Evolutionary conservation across 805 yeast genomes (phyloP), one percentile per base, ranked within the genome.

Genomic region (Teunomyces pallodes): DNA sequence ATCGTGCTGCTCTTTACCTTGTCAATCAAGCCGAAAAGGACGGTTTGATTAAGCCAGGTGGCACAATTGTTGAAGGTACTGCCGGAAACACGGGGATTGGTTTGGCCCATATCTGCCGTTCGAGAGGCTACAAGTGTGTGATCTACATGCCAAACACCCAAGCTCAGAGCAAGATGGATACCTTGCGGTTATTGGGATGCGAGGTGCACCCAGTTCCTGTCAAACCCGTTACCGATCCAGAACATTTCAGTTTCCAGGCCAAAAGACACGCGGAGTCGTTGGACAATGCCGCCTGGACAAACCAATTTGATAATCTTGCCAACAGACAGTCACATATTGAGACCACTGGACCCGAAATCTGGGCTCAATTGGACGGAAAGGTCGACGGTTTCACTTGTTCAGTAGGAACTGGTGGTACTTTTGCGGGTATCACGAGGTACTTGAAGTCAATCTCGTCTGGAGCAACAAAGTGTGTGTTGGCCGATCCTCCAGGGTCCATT

Each of bases 81-180:
- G 97, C 97, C 3, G 97, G 97, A 29, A 90, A 90, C 69, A 90
- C 97, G n/a, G 97, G 96, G 13, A 90, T 90, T 56, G 96, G 96
- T 1, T 71, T 90, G 47, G 96, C 96, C 5, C 83, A 79, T 58
- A 81, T 84, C 40, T 87, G 95, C 62, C 75, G 96, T 31, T 79
- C 91, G 42, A 81, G 84, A 56, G 96, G 96, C 28, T 90, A 90
- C 74, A 80, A 85, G 48, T 83, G 94, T 64, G 83, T 90, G 43
- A 86, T 90, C 49, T 90, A 88, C 73, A 89, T 90, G 90, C 97
- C 97, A 49, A 82, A 90, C 66, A 88, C 96, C 2, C 96, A 89
- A 66, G 81, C 94, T 5, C 87, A 86, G 54, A 76, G 82, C 41
- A 90, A 90, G 62, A 85, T 90, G 46, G 87, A 87, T 55, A 81